phyloP scores from a whole-genome alignment of 1,284 basidiomycete species.

The Papiliotrema flavescens region DNA sequence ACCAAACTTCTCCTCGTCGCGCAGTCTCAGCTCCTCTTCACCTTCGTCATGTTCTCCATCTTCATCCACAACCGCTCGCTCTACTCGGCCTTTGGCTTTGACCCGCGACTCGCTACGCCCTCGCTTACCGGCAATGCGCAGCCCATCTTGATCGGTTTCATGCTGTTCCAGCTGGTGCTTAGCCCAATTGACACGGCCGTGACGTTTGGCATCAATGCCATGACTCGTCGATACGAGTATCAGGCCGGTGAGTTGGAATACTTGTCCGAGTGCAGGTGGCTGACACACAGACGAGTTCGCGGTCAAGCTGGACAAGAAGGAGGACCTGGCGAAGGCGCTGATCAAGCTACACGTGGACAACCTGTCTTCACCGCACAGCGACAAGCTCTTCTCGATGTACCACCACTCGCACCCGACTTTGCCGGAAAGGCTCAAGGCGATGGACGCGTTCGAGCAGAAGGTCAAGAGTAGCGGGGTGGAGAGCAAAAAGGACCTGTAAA shows the following conservation, averaged over 20 bases:
- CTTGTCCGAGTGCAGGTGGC: neutral
- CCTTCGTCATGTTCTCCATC: slow-evolving; percentile 83
- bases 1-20: slow-evolving; percentile 80
- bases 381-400: slow-evolving; percentile 88
- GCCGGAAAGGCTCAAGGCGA: slow-evolving; percentile 73
- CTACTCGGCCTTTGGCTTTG: slow-evolving; percentile 80
- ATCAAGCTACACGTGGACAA: slow-evolving; percentile 84
- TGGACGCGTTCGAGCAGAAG: slow-evolving; percentile 57
- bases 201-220: slow-evolving; percentile 69
- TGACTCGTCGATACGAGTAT: slow-evolving; percentile 82
- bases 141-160: slow-evolving; percentile 83
- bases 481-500: slow-evolving; percentile 23
- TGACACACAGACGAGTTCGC: slow-evolving; percentile 44
- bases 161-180: slow-evolving; percentile 81
- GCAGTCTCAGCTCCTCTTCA: slow-evolving; percentile 80
- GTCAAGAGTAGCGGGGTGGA: slow-evolving; percentile 16
- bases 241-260: slow-evolving; percentile 66
- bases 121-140: slow-evolving; percentile 55
- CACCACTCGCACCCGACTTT: slow-evolving; percentile 90
- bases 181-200: slow-evolving; percentile 77
- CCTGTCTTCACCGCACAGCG: slow-evolving; percentile 82
- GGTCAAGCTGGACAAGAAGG: slow-evolving; percentile 41
- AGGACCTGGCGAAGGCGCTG: slow-evolving; percentile 73
- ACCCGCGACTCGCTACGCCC: slow-evolving; percentile 56
- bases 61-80: slow-evolving; percentile 80